Conservation (phyloP, 1,284 basidiomycete genomes). For the Retiboletus flavoniger region DNA sequence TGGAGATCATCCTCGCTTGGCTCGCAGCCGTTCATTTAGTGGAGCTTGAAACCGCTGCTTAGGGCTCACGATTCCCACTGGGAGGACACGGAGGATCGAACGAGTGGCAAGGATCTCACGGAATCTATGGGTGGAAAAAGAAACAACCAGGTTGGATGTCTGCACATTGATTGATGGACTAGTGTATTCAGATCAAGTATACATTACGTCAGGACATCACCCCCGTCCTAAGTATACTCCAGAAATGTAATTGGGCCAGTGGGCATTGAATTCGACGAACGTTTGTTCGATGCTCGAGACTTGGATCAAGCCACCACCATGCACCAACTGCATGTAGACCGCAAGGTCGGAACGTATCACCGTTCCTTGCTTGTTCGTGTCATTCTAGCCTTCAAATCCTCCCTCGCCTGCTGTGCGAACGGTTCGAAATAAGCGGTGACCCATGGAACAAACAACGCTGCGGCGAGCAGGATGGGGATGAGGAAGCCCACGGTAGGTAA, state of each 20-base stretch:
- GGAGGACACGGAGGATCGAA: background rate
- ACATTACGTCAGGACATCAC: conserved; percentile 2
- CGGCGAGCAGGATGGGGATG: conserved; percentile 34
- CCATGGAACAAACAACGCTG: conserved; percentile 30
- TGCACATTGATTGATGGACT: conserved; percentile 3
- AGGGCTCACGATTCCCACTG: conserved; percentile 8
- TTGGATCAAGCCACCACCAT: conserved; percentile 21
- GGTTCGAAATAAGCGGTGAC: conserved; percentile 35
- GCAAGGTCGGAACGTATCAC: conserved; percentile 21
- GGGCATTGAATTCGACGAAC: conserved; percentile 3
- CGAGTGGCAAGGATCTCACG: conserved; percentile 14
- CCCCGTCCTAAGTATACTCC: conserved; percentile 3
- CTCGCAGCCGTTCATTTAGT: conserved; percentile 72
- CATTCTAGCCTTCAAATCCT: conserved; percentile 24
- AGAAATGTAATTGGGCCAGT: conserved; percentile 7
- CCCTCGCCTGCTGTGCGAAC: conserved; percentile 36
- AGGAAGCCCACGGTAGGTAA: conserved; percentile 44
- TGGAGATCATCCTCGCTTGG: conserved; percentile 81
- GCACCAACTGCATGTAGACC: conserved; percentile 27
- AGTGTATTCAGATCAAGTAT: conserved; percentile 4
- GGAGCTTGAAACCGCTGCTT: conserved; percentile 56
- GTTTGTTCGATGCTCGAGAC: conserved; percentile 2
- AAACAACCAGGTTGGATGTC: background rate
- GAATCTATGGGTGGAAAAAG: conserved; percentile 15
- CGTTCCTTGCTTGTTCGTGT: conserved; percentile 17